Conservation (phyloP, 2,329 filamentous ascomycete genomes). For the Cladosporium sp. region DNA sequence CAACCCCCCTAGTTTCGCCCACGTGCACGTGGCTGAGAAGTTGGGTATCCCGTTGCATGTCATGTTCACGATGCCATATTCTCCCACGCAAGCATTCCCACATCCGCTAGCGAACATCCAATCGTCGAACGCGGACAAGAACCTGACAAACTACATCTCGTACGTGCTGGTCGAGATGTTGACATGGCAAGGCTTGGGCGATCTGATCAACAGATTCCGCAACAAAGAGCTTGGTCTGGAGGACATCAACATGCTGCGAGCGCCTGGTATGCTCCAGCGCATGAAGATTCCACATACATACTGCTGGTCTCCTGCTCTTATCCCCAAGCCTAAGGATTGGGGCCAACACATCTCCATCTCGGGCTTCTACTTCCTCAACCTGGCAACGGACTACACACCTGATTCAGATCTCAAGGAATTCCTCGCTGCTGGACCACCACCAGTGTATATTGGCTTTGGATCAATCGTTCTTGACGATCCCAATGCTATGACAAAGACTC, state of each 20-base stretch:
- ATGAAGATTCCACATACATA: constrained; percentile 84
- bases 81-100: constrained; percentile 79
- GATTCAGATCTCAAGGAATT: constrained; percentile 66
- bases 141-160: constrained; percentile 78
- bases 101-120: constrained; percentile 84
- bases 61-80: constrained; percentile 97
- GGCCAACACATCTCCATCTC: constrained; percentile 68
- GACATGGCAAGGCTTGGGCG: constrained; percentile 89
- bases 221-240: constrained; percentile 73
- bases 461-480: constrained; percentile 80
- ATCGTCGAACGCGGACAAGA: constrained; percentile 70
- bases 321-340: constrained; percentile 80
- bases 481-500: constrained; percentile 66
- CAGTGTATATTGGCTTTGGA: constrained; percentile 81
- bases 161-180: constrained; percentile 87
- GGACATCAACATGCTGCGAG: constrained; percentile 76
- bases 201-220: constrained; percentile 86
- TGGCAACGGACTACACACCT: constrained; percentile 66
- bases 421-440: constrained; percentile 66
- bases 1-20: constrained; percentile 75
- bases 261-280: constrained; percentile 74
- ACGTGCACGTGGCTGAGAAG: constrained; percentile 74
- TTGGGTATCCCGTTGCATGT: constrained; percentile 74
- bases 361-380: constrained; percentile 74
- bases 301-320: constrained; percentile 82